Conservation (phyloP, 257 asterid genomes). For the Buddleja alternifolia region DNA sequence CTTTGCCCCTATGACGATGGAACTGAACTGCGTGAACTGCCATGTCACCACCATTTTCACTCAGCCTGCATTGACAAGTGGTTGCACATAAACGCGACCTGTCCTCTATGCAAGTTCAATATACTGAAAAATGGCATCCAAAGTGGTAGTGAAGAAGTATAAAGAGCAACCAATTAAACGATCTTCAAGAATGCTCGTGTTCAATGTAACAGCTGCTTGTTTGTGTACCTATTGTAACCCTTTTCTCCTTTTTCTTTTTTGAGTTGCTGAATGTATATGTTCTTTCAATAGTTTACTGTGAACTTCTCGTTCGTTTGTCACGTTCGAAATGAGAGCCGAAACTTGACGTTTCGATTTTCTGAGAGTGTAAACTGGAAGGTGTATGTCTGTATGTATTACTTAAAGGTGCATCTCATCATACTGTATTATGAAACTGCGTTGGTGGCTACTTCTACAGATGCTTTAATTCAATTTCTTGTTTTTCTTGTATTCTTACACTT, state of each 20-base stretch:
- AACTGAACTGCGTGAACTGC: slow-evolving; percentile 88
- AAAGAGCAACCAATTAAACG: slow-evolving; percentile 19
- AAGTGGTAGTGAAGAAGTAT: slow-evolving; percentile 76
- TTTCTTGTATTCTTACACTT: no score
- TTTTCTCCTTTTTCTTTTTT: neutral
- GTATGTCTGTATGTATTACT: no score
- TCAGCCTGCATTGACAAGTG: slow-evolving; percentile 90
- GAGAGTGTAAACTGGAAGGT: slow-evolving; percentile 15
- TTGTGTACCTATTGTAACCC: slow-evolving; percentile 31
- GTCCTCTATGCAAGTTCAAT: slow-evolving; percentile 95
- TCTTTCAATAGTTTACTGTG: neutral
- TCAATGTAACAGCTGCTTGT: slow-evolving; percentile 25
- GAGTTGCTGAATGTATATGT: slow-evolving; percentile 22
- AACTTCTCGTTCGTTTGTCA: slow-evolving; percentile 25
- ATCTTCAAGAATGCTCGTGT: slow-evolving; percentile 10
- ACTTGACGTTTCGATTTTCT: slow-evolving; percentile 5
- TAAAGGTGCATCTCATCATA: no score
- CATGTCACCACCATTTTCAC: slow-evolving; percentile 96
- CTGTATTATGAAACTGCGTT: no score
- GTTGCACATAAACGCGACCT: slow-evolving; percentile 90
- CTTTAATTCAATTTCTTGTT: no score
- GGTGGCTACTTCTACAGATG: no score
- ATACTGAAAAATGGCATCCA: slow-evolving; percentile 74
- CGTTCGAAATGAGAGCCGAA: slow-evolving; percentile 18
- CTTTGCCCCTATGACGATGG: slow-evolving; percentile 89